Base-by-base conservation (phyloP, 169 alveolate species). In the Eimeria sp. region DNA sequence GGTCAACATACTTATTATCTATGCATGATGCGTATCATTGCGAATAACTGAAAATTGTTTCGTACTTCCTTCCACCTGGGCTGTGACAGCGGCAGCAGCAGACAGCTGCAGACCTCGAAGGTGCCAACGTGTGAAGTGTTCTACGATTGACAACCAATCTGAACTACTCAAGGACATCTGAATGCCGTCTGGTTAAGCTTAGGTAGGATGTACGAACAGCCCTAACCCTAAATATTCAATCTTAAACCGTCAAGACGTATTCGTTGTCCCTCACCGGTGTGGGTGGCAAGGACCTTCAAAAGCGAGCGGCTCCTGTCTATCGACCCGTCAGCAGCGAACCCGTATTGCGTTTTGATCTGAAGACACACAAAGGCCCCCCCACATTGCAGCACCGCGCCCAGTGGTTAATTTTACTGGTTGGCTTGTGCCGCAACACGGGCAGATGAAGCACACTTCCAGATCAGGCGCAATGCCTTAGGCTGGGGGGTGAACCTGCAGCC, bases 301-400 rank as follows among this genome's bases (percentile, higher is more conserved):
- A 78, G 34, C 67, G 89, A 78, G 65, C 89, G 89, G 25, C 57
- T 47, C 4, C 43, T 54, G 34, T 78, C 89, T 14, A 49, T 13
- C 25, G 89, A 78, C 25, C 89, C 89, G 25, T 78, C 89, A 14
- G 89, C 67, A 14, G 43, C 61, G 27, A 78, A 78, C 7, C 89
- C 67, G 89, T 43, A 78, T 27, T 78, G 89, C 40, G 11, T 78
- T 30, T 78, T 43, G 27, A 78, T 61, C 89, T 78, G 20, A 34
- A 78, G 65, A 43, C 18, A 43, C 61, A 34, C 34, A 43, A 43
- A 75, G 54, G 25, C 84, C 5, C 18, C 0, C 5, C 13, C 84
- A 73, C 30, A 18, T 2, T 72, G 51, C 47, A 34, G 40, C 84
- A 43, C 54, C 14, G 84, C 3, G 84, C 25, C 4, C 11, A 67